phyloP scores from a whole-genome alignment of 495 filamentous ascomycete genomes.

The Articulospora tetracladia region DNA sequence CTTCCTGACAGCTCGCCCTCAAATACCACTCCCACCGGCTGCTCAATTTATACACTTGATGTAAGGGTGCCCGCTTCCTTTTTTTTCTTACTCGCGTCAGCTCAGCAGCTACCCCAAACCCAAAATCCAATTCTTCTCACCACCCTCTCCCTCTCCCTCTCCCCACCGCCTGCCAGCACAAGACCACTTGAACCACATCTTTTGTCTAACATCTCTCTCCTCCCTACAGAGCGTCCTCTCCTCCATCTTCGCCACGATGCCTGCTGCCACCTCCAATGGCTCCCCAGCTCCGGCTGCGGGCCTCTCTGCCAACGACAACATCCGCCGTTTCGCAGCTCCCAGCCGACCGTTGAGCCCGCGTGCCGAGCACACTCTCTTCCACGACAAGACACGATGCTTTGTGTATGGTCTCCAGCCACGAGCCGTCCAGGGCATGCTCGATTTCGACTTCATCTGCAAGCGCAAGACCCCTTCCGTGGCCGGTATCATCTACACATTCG shows the following conservation, averaged over 20 bases:
- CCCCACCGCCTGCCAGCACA: background rate
- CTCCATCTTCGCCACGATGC: slow-evolving; percentile 36
- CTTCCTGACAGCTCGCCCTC: no score
- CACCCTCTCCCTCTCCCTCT: background rate
- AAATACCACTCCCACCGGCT: background rate
- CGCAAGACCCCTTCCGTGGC: slow-evolving; percentile 92
- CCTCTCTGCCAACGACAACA: slow-evolving; percentile 92
- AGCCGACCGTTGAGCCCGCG: slow-evolving; percentile 87
- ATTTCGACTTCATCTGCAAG: slow-evolving; percentile 99
- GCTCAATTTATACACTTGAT: background rate
- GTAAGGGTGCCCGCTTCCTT: background rate
- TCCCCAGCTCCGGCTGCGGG: slow-evolving; percentile 28
- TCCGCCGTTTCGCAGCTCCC: slow-evolving; percentile 90
- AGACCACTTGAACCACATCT: background rate
- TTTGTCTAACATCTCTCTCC: slow-evolving; percentile 13
- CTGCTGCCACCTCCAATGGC: slow-evolving; percentile 37
- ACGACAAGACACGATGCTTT: slow-evolving; percentile 98
- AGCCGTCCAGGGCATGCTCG: slow-evolving; percentile 99
- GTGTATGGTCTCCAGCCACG: slow-evolving; percentile 98
- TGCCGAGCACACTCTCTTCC: slow-evolving; percentile 84
- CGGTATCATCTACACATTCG: slow-evolving; percentile 99
- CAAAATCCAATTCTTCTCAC: background rate
- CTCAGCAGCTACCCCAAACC: background rate
- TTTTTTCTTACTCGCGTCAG: background rate
- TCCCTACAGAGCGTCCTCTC: slow-evolving; percentile 14